phyloP scores from a whole-genome alignment of 2,329 filamentous ascomycete species.

The Penicillium brevicompactum region DNA sequence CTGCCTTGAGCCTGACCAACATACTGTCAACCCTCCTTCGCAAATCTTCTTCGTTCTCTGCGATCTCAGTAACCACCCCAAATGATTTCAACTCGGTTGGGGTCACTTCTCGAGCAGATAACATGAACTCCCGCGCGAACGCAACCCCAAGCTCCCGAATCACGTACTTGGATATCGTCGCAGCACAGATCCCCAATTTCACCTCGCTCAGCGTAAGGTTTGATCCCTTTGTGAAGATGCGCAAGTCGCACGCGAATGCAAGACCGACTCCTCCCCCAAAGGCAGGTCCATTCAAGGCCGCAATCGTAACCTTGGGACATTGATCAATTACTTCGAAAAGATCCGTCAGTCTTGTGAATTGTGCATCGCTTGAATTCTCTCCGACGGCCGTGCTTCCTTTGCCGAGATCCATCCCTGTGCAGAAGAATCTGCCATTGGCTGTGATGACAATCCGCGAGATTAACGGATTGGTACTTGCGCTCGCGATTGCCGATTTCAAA shows the following conservation, averaged over 20 bases:
- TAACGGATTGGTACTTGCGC: conserved; percentile 23
- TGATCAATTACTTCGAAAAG: conserved; percentile 44
- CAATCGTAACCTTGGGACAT: conserved; percentile 46
- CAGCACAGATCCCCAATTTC: conserved; percentile 42
- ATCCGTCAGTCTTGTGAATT: conserved; percentile 22
- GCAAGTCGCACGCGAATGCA: conserved; percentile 47
- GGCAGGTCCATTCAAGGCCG: conserved; percentile 45
- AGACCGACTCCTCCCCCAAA: conserved; percentile 50
- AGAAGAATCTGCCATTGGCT: conserved; percentile 43
- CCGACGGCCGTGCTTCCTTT: conserved; percentile 25
- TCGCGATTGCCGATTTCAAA: conserved; percentile 32
- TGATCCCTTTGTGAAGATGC: conserved; percentile 21
- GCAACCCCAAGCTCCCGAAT: conserved; percentile 42
- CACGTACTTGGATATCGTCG: conserved; percentile 45
- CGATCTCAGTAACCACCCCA: conserved; percentile 28
- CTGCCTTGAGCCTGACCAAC: conserved; percentile 22
- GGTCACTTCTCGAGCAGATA: conserved; percentile 36
- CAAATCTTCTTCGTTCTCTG: conserved; percentile 17
- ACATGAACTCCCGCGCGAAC: conserved; percentile 42
- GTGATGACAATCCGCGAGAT: conserved; percentile 42
- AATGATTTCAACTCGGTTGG: conserved; percentile 28
- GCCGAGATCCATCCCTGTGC: conserved; percentile 45
- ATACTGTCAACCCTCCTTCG: conserved; percentile 25
- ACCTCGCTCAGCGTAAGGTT: conserved; percentile 43
- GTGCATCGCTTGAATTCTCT: conserved; percentile 20